Evolutionary conservation across 2,329 filamentous ascomycete species (phyloP).

Genomic region (Cercospora sp.): DNA sequence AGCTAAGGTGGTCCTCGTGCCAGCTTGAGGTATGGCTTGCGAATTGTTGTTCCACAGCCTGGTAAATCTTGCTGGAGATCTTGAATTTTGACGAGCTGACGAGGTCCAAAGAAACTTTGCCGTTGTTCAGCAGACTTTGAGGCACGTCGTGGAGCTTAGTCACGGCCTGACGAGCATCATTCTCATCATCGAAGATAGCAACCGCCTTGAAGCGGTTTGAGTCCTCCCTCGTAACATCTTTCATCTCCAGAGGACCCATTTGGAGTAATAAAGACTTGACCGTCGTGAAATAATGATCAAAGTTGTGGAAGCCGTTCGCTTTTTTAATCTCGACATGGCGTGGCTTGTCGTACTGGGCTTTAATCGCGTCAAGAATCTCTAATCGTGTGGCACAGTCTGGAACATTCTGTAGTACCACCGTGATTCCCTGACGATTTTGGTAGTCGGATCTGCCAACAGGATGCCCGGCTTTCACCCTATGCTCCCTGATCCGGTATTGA

Average conservation of each 20-base stretch:
- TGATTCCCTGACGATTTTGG: conserved; percentile 2
- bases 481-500: conserved; percentile 1
- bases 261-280: conserved; percentile 2
- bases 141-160: not conserved
- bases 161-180: conserved; percentile 13
- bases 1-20: conserved; percentile 6
- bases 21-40: not conserved
- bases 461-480: conserved; percentile 1
- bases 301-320: not conserved
- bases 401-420: not conserved
- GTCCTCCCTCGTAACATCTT: not conserved
- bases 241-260: conserved; percentile 4
- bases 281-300: conserved; percentile 1
- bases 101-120: conserved; percentile 9
- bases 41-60: conserved; percentile 13
- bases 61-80: conserved; percentile 11
- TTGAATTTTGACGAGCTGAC: conserved; percentile 8
- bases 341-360: conserved; percentile 1
- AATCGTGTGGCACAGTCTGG: conserved; percentile 1
- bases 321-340: conserved; percentile 1
- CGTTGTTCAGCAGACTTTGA: conserved; percentile 2
- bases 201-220: conserved; percentile 2
- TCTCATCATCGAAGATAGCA: conserved; percentile 11
- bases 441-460: conserved; percentile 2
- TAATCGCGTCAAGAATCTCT: conserved; percentile 1